Evolutionary conservation across 2,329 filamentous ascomycete genomes (phyloP).

Genomic region (Cordyceps javanica): DNA sequence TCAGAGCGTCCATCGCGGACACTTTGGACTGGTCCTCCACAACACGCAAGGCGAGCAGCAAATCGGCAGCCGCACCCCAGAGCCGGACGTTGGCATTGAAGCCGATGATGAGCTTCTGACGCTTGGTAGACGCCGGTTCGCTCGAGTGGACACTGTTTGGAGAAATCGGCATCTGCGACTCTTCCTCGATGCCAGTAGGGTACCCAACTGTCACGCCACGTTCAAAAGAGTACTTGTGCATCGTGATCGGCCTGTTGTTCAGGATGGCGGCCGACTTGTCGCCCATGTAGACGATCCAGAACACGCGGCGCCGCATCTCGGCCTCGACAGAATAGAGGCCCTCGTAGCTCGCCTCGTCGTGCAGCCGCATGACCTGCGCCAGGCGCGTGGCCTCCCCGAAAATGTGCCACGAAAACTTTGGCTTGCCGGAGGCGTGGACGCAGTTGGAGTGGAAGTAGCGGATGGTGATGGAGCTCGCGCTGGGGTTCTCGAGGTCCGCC

Average conservation of each 20-base stretch:
- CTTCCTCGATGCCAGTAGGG: conserved; percentile 26
- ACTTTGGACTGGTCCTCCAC: conserved; percentile 21
- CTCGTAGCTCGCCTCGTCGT: conserved; percentile 33
- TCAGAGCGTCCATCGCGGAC: conserved; percentile 12
- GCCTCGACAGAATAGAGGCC: conserved; percentile 31
- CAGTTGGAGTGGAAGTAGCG: conserved; percentile 41
- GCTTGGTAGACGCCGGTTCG: neutral
- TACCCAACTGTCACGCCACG: conserved; percentile 32
- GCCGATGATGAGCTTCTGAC: conserved; percentile 25
- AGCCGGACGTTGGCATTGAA: conserved; percentile 37
- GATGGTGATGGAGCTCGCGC: conserved; percentile 36
- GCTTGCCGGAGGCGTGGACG: conserved; percentile 36
- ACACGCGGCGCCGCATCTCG: conserved; percentile 29
- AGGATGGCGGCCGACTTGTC: conserved; percentile 34
- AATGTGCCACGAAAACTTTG: conserved; percentile 38
- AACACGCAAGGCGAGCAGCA: conserved; percentile 31
- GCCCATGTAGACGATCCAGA: conserved; percentile 35
- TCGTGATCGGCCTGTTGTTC: conserved; percentile 36
- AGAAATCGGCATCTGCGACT: conserved; percentile 16
- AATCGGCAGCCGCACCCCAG: conserved; percentile 34
- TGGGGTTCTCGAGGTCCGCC: conserved; percentile 35
- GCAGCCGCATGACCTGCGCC: conserved; percentile 36
- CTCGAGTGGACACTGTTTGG: conserved; percentile 14
- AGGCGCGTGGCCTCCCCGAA: conserved; percentile 38
- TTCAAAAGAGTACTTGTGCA: conserved; percentile 37